Evolutionary conservation across 2,329 filamentous ascomycete genomes (phyloP).

Genomic region (Pyrenophora graminea): DNA sequence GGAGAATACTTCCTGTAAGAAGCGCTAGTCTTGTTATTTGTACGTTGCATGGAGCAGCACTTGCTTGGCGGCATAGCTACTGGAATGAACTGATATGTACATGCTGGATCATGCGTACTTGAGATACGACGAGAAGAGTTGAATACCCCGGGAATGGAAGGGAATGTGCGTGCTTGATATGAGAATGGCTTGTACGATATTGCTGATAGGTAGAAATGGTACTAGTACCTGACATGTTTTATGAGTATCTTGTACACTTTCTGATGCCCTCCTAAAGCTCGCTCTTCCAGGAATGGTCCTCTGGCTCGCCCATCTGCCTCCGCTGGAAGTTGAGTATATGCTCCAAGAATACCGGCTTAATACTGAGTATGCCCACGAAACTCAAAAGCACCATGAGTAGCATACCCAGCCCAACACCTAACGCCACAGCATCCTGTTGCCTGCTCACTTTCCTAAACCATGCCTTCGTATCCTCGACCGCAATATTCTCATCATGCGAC

Average conservation of each 20-base stretch:
- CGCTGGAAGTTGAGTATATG: slow-evolving; percentile 31
- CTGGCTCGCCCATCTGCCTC: slow-evolving; percentile 26
- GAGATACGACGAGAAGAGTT: slow-evolving; percentile 15
- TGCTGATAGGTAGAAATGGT: no score
- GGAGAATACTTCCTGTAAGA: slow-evolving; percentile 57
- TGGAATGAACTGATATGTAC: slow-evolving; percentile 4
- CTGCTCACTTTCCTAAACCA: slow-evolving; percentile 30
- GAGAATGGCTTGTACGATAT: neutral
- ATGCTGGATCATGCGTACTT: slow-evolving; percentile 15
- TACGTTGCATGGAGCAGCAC: neutral
- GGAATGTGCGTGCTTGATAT: neutral
- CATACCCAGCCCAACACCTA: slow-evolving; percentile 26
- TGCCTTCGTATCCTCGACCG: slow-evolving; percentile 48
- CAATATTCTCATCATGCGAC: slow-evolving; percentile 51
- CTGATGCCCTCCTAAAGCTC: slow-evolving; percentile 1
- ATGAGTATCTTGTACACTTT: no score
- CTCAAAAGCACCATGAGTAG: slow-evolving; percentile 27
- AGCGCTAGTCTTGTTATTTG: neutral
- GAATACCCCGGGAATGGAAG: slow-evolving; percentile 26
- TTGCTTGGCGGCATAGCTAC: no score
- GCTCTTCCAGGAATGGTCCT: slow-evolving; percentile 18
- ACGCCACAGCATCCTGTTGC: slow-evolving; percentile 29
- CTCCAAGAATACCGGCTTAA: slow-evolving; percentile 25
- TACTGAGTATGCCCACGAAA: slow-evolving; percentile 20
- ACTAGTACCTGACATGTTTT: no score